Evolutionary conservation across 169 alveolate species (phyloP), one percentile per base, ranked within the genome.

Genomic region (Plasmodium berghei): DNA sequence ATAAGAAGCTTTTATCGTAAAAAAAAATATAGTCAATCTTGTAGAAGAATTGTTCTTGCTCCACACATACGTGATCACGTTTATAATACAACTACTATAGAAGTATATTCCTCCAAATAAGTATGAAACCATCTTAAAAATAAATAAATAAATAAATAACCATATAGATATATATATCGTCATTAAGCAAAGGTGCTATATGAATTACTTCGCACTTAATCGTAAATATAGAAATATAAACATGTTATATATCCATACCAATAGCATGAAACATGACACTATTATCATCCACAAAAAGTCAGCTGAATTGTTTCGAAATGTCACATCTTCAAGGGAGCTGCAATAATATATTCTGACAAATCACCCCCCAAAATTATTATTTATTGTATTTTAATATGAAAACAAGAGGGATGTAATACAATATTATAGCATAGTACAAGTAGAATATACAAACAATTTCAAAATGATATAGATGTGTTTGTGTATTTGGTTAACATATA

Each of bases 1-100:
- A 72, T 96, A 96, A 26, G 98, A 97, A 18, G 98, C 98, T 40
- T 94, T 96, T 24, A 96, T 97, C 40, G 97, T 92, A 88, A 96
- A 72, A 80, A 96, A 94, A 62, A 96, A 85, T 28, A 96, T 94
- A 12, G 96, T 95, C 70, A 96, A 94, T 16, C 97, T 83, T 28
- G 97, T 93, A 66, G 94, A 88, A 6, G 98, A 97, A 73, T 96
- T 96, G 88, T 97, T 96, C 46, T 97, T 87, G 16, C 98, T 97
- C 98, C 98, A 96, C 16, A 96, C 93, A 92, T 96, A 96, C 28
- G 98, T 96, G 95, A 96, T 93, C 71, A 96, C 97, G 92, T 96
- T 95, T 69, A 96, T 96, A 94, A 96, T 95, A 66, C 97, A 95
- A n/a, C 98, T 97, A 58, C 97, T 94, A 87, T 93, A 96, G 73